Base-by-base conservation (phyloP, 2,329 filamentous ascomycete genomes). In the Ceratocystis destructans region DNA sequence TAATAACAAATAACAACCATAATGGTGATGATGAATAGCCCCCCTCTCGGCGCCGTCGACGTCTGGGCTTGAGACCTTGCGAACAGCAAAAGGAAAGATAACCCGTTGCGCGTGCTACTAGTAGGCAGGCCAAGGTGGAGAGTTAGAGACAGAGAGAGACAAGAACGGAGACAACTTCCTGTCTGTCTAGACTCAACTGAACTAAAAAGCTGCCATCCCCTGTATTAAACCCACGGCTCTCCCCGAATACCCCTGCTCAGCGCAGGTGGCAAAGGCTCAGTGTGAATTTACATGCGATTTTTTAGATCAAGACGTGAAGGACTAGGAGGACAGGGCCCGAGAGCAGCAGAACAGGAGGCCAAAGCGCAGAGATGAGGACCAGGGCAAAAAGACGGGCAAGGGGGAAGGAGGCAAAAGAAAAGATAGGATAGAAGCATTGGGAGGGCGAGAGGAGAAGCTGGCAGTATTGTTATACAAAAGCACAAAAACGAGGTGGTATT, bases 291-390 rank as follows among this genome's bases (percentile, higher is more conserved):
- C n/a, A 17, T 37, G 31, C 46, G 45, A 41, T 62, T 46, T 48
- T 62, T 45, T 33, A 22, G 10, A 25, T 4, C 22, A 46, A 31
- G 20, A 37, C 33, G 33, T 37, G 33, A 12, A 37, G 37, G 37
- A 48, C 45, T 28, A 25, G 5, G 25, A 48, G 61, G 61, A 62
- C 61, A 48, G 37, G 61, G 61, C 41, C 61, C 45, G 61, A 62
- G 45, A 45, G 61, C 22, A 17, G 31, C 22, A 28, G 44, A 62
- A 62, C 25, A 48, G 37, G 61, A n/a, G 61, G 61, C 28, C 61
- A n/a, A 15, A 62, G 61, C 61, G 61, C 22, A 31, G 28, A 31
- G 22, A 31, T 2, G 22, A 28, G 22, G 28, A 12, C 12, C 20
- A 25, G 50, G 50, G 5, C 22, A 22, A 15, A 5, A 3, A 12